A percentile compares a stretch with the other conserved stretches of the same genome.
These are phyloP conservation scores for Lithohypha guttulata DNA, from an alignment of 2,329 filamentous ascomycete genomes.

Conservation along the genomic window DNA sequence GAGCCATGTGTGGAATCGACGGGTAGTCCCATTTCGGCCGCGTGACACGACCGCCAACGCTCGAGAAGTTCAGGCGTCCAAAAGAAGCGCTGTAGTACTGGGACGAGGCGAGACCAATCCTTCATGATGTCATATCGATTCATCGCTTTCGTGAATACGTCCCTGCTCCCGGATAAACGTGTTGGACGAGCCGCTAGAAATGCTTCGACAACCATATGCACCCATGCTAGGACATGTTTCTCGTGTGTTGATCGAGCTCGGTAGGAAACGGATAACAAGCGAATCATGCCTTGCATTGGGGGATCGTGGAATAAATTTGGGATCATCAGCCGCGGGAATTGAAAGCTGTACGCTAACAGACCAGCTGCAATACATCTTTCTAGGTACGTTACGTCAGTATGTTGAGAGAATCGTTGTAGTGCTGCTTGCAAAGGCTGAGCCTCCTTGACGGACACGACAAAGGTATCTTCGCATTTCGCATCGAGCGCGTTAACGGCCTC, in stretches of 20 bases:
- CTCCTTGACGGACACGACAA: slow-evolving; percentile 9
- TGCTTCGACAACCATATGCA: slow-evolving; percentile 15
- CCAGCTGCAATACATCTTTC: slow-evolving; percentile 16
- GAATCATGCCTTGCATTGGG: slow-evolving; percentile 16
- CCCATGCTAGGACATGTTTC: slow-evolving; percentile 15
- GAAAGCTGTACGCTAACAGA: slow-evolving; percentile 15
- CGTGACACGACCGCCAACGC: slow-evolving; percentile 12
- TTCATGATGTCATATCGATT: slow-evolving; percentile 12
- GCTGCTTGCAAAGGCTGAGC: slow-evolving; percentile 16
- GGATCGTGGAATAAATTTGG: slow-evolving; percentile 20
- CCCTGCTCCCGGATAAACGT: slow-evolving; percentile 14
- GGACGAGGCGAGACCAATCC: slow-evolving; percentile 13
- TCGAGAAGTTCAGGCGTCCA: slow-evolving; percentile 13
- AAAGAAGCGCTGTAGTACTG: slow-evolving; percentile 14
- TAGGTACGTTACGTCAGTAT: slow-evolving; percentile 9
- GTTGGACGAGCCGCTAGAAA: slow-evolving; percentile 13
- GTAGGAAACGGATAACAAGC: slow-evolving; percentile 11
- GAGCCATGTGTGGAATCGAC: background rate
- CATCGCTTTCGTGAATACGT: slow-evolving; percentile 14
- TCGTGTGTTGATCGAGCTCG: slow-evolving; percentile 10
- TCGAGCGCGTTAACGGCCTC: slow-evolving; percentile 11
- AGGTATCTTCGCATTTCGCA: background rate
- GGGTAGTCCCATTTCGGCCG: background rate
- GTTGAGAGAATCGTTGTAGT: slow-evolving; percentile 17
- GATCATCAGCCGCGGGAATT: slow-evolving; percentile 13